Evolutionary conservation across 192 early-diverging fungal species (phyloP).

Genomic region (Linderina pennispora): DNA sequence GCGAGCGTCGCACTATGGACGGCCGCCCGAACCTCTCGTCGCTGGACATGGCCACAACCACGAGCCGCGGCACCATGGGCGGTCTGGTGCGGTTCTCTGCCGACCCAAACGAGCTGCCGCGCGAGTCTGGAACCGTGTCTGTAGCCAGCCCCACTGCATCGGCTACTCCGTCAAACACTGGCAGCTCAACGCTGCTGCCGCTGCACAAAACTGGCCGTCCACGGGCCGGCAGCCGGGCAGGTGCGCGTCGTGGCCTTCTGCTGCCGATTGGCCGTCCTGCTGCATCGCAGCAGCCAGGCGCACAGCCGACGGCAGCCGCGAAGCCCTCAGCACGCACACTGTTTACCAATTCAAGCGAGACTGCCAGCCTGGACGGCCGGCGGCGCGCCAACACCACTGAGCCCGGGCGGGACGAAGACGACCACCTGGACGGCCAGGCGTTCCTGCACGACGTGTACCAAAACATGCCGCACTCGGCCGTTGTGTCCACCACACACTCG

Average conservation of each 20-base stretch:
- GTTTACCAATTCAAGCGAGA: conserved; percentile 8
- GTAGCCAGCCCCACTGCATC: conserved; percentile 4
- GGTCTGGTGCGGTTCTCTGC: conserved; percentile 29
- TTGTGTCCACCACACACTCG: no score
- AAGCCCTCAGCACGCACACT: conserved; percentile 35
- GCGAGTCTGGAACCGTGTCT: conserved; percentile 3
- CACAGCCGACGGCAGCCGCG: no score
- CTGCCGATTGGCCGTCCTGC: conserved; percentile 40
- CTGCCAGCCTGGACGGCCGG: conserved; percentile 33
- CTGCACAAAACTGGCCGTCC: neutral
- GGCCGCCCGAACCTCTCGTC: conserved; percentile 41
- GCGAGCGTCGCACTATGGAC: conserved; percentile 38
- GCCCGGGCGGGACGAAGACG: conserved; percentile 7
- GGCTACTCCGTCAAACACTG: no score
- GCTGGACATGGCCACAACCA: conserved; percentile 18
- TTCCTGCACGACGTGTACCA: no score
- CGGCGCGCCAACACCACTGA: conserved; percentile 30
- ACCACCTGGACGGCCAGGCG: conserved; percentile 6
- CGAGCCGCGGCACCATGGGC: conserved; percentile 13
- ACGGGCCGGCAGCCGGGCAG: neutral
- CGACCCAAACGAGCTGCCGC: conserved; percentile 11
- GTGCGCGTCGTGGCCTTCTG: conserved; percentile 28
- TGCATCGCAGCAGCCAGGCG: no score
- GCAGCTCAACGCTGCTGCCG: conserved; percentile 5
- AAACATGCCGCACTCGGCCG: no score